Evolutionary conservation across 164 flowering plant species (phyloP).

Genomic region (Magnolia sinica): DNA sequence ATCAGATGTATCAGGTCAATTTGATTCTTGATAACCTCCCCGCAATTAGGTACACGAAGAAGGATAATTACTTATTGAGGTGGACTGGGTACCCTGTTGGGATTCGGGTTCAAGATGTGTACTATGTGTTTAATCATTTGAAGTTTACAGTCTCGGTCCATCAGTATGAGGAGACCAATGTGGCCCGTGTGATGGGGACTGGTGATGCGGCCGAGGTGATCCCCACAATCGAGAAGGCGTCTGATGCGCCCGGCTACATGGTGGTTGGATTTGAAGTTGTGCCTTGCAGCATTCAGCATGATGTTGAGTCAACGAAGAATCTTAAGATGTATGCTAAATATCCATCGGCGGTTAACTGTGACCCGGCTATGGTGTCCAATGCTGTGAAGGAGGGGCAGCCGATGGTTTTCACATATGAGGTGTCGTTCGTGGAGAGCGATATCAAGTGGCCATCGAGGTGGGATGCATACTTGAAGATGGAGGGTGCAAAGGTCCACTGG

Average conservation of each 20-base stretch:
- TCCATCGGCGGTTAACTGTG: conserved; percentile 55
- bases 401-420: conserved; percentile 64
- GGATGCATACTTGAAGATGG: conserved; percentile 94
- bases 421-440: conserved; percentile 63
- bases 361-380: conserved; percentile 54
- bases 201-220: conserved; percentile 73
- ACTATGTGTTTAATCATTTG: conserved; percentile 79
- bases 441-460: conserved; percentile 92
- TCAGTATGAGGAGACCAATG: conserved; percentile 69
- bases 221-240: conserved; percentile 38
- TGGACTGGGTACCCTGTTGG: conserved; percentile 94
- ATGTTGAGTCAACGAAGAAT: conserved; percentile 45
- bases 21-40: conserved; percentile 74
- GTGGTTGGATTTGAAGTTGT: conserved; percentile 87
- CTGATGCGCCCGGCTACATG: conserved; percentile 66
- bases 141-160: conserved; percentile 72
- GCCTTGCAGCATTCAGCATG: conserved; percentile 59
- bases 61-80: conserved; percentile 45
- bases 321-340: conserved; percentile 49
- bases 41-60: conserved; percentile 61
- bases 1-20: conserved; percentile 86
- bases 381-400: conserved; percentile 65
- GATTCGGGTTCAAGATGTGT: conserved; percentile 45
- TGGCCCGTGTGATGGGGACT: conserved; percentile 79
- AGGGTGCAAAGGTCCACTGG: conserved; percentile 87